These are phyloP conservation scores for Ilyonectria destructans DNA, from an alignment of 2,329 filamentous ascomycete genomes.

Conservation along the genomic window DNA sequence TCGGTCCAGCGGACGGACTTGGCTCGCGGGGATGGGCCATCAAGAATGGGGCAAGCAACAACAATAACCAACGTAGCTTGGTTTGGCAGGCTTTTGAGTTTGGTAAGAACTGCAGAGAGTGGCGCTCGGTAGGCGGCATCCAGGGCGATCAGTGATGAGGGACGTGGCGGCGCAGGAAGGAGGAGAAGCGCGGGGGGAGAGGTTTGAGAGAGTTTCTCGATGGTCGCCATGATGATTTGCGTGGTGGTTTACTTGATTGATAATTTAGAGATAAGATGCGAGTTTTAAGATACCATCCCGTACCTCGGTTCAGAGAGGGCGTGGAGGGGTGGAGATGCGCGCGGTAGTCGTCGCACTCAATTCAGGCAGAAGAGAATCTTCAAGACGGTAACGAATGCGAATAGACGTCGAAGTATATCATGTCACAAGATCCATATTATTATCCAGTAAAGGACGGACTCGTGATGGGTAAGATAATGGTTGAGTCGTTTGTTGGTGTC, in stretches of 20 bases:
- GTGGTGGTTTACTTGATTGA: neutral
- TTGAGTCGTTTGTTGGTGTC: conserved; percentile 6
- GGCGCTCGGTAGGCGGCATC: conserved; percentile 74
- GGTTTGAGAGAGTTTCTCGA: neutral
- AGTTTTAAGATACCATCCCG: neutral
- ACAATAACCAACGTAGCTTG: conserved; percentile 67
- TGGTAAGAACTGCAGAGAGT: conserved; percentile 68
- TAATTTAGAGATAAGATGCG: neutral
- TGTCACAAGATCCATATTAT: neutral
- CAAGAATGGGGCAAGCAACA: conserved; percentile 75
- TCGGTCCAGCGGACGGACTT: conserved; percentile 73
- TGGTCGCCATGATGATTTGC: conserved; percentile 3
- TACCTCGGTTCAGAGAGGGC: conserved; percentile 7
- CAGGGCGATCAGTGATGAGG: conserved; percentile 67
- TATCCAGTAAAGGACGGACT: no score
- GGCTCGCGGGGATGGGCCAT: conserved; percentile 60
- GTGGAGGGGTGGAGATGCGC: neutral
- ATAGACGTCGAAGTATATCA: neutral
- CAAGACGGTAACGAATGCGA: neutral
- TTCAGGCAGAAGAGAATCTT: neutral
- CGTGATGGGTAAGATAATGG: neutral
- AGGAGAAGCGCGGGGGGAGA: conserved; percentile 65
- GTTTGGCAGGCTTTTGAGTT: conserved; percentile 56
- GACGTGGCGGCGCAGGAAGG: conserved; percentile 74
- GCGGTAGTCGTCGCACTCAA: neutral